phyloP scores from a whole-genome alignment of 352 stramenopile genomes.

The Globisporangium barbulae region DNA sequence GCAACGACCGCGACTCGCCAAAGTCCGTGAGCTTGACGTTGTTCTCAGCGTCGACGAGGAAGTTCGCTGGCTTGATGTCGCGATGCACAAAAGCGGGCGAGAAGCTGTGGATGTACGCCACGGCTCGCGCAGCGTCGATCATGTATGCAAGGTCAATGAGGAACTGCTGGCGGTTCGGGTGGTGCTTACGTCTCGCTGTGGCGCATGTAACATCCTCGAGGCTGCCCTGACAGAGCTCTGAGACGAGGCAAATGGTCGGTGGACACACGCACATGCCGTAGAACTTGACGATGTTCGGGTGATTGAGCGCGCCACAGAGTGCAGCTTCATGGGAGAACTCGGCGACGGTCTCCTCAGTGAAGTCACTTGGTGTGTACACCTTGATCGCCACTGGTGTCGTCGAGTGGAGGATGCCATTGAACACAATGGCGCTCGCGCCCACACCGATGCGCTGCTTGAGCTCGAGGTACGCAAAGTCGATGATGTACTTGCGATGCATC shows the following conservation, averaged over 20 bases:
- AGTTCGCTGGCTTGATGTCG: constrained; percentile 80
- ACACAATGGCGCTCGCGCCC: constrained; percentile 45
- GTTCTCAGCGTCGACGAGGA: constrained; percentile 58
- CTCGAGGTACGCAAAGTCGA: constrained; percentile 65
- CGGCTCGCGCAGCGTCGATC: constrained; percentile 51
- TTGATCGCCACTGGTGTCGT: constrained; percentile 42
- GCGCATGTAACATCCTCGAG: constrained; percentile 41
- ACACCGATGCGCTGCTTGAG: constrained; percentile 50
- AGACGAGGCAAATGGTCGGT: constrained; percentile 72
- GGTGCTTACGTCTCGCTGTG: too few relatives aligned
- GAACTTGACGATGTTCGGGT: constrained; percentile 83
- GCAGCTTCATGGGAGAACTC: constrained; percentile 81
- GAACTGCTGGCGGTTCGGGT: constrained; percentile 36
- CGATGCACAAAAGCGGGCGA: constrained; percentile 64
- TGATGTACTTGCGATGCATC: constrained; percentile 73
- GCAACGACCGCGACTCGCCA: constrained; percentile 46
- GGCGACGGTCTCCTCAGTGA: constrained; percentile 62
- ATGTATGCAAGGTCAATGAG: constrained; percentile 55
- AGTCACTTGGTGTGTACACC: constrained; percentile 52
- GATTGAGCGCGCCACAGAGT: constrained; percentile 59
- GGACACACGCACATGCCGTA: constrained; percentile 81
- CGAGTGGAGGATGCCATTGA: constrained; percentile 42
- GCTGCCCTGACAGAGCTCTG: constrained; percentile 43
- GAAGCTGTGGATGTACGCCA: constrained; percentile 76
- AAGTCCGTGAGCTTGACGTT: constrained; percentile 84